phyloP scores from a whole-genome alignment of 2,329 filamentous ascomycete genomes.

The Orbilia ellipsospora region DNA sequence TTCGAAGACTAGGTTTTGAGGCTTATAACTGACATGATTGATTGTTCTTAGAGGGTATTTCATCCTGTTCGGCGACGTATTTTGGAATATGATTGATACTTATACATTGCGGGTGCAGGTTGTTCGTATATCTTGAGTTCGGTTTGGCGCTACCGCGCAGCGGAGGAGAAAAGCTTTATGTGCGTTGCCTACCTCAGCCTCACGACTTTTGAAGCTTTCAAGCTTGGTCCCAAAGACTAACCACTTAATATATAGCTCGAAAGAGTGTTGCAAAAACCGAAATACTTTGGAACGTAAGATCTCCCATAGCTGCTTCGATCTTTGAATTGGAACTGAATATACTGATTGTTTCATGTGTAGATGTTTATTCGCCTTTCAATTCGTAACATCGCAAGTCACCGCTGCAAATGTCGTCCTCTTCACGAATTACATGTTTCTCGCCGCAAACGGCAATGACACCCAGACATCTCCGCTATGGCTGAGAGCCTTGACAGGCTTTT shows the following conservation, averaged over 20 bases:
- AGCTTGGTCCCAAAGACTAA: background rate
- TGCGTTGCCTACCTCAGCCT: conserved; percentile 26
- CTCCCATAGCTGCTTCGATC: background rate
- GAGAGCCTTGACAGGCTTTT: conserved; percentile 42
- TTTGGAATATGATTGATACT: conserved; percentile 16
- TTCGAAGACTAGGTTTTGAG: conserved; percentile 1
- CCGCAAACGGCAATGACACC: conserved; percentile 23
- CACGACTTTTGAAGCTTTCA: background rate
- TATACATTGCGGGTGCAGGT: conserved; percentile 61
- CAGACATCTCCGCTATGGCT: conserved; percentile 42
- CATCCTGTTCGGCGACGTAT: background rate
- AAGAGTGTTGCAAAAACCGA: conserved; percentile 70
- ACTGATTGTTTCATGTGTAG: conserved; percentile 13
- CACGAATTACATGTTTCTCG: conserved; percentile 52
- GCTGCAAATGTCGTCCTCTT: conserved; percentile 51
- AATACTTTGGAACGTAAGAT: conserved; percentile 67
- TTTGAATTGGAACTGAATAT: background rate
- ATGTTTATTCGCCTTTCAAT: conserved; percentile 51
- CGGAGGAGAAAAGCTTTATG: conserved; percentile 71
- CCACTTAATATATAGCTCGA: conserved; percentile 67
- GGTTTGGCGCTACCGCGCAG: conserved; percentile 72
- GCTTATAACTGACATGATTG: background rate
- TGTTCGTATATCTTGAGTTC: conserved; percentile 73
- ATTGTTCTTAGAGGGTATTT: conserved; percentile 37
- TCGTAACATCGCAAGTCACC: conserved; percentile 48